Conservation (phyloP, 306 rosid species). For the Malus orientalis region DNA sequence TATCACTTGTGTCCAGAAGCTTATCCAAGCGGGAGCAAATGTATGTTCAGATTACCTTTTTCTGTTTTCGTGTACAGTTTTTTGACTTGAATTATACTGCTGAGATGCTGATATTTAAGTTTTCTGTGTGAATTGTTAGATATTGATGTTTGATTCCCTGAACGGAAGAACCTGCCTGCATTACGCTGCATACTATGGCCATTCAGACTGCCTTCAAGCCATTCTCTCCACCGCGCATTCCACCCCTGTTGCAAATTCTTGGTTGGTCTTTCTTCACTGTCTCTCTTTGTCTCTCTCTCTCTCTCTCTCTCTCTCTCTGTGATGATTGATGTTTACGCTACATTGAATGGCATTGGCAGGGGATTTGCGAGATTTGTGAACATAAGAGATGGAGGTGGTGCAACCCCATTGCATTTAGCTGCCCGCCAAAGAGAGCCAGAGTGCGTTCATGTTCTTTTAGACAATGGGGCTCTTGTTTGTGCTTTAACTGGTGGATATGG, state of each 20-base stretch:
- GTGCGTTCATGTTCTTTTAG: constrained; percentile 59
- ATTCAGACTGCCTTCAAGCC: constrained; percentile 64
- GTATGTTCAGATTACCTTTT: constrained; percentile 27
- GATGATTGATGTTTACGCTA: neutral
- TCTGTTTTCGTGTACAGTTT: constrained; percentile 1
- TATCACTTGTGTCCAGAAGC: constrained; percentile 52
- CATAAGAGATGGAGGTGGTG: constrained; percentile 79
- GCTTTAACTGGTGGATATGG: constrained; percentile 74
- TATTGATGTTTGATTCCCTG: constrained; percentile 74
- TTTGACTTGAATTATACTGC: neutral
- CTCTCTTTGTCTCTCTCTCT: neutral
- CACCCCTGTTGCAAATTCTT: constrained; percentile 62
- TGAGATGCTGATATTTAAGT: constrained; percentile 7
- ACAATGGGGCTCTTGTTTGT: constrained; percentile 82
- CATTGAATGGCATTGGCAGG: constrained; percentile 38
- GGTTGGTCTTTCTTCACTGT: constrained; percentile 32
- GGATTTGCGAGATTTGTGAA: constrained; percentile 87
- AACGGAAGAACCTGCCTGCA: constrained; percentile 81
- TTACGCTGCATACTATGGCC: constrained; percentile 76
- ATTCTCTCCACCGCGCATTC: constrained; percentile 75
- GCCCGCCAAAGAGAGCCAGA: constrained; percentile 59
- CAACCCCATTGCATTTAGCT: constrained; percentile 81
- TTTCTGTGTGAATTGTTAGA: constrained; percentile 30
- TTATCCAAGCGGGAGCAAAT: constrained; percentile 79
- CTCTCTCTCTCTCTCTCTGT: neutral